Evolutionary conservation across 225 moss, liverwort and hornwort genomes (phyloP), one percentile per base, ranked within the genome.

Genomic region (Sphagnum tenellum): DNA sequence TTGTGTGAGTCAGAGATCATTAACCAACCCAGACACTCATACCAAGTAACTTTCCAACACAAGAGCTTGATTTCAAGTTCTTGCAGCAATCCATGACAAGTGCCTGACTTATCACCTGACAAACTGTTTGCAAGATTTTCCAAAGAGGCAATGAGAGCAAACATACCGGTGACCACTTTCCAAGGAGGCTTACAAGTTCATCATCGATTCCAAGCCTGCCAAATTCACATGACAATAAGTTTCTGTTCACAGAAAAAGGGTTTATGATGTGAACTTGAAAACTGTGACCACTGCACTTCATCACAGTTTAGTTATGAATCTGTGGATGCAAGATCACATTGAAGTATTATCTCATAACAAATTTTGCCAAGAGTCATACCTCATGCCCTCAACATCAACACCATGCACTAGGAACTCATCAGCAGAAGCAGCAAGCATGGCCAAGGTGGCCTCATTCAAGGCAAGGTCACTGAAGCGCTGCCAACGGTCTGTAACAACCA

Each of bases 401-500:
- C 96, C 96, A 56, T 98, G 96, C 44, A 98, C 93, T 79, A 98
- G 74, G 54, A 98, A 98, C 73, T 98, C 96, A 77, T 98, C 96
- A 59, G 93, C 92, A 64, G 79, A 90, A 54, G 78, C 77, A 60
- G 93, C 85, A 46, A 98, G 73, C 70, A 74, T 70, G 59, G 64
- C 76, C 70, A 93, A 77, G 45, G 83, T 90, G 73, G 86, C 80
- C 68, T 89, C 82, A 70, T 87, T 89, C n/a, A 98, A 81, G 51
- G 80, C 77, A 52, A 93, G 77, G 57, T 89, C 80, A 67, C 90
- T 98, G 66, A 93, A 98, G 65, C 84, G 76, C 80, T 98, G 93
- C 98, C 98, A 98, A 62, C 98, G 93, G 66, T 98, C 98, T 62
- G 93, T 98, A 61, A 98, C 98, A 64, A 98, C 93, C 77, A 89